Evolutionary conservation across 2,329 filamentous ascomycete species (phyloP).

Genomic region (Aspergillus udagawae): DNA sequence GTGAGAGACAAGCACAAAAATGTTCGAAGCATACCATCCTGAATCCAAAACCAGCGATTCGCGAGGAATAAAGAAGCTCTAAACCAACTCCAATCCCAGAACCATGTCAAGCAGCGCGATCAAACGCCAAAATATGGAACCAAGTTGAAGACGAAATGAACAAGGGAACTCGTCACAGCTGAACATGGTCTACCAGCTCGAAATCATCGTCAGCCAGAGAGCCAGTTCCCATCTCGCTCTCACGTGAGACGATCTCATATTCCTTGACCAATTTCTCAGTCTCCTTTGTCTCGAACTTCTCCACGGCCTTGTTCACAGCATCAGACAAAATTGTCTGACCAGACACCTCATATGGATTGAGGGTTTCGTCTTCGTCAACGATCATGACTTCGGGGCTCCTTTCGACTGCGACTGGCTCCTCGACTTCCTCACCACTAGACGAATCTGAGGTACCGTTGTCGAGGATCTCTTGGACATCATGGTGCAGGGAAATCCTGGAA

Average conservation of each 20-base stretch:
- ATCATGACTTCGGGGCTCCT: slow-evolving; percentile 42
- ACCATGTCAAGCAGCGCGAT: slow-evolving; percentile 3
- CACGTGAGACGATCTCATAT: slow-evolving; percentile 51
- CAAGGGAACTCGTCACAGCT: slow-evolving; percentile 15
- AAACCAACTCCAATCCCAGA: slow-evolving; percentile 9
- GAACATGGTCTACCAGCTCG: slow-evolving; percentile 37
- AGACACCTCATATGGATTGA: slow-evolving; percentile 53
- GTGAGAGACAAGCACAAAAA: neutral
- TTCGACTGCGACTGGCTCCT: slow-evolving; percentile 43
- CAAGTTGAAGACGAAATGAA: neutral
- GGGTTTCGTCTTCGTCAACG: slow-evolving; percentile 42
- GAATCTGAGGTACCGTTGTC: slow-evolving; percentile 25
- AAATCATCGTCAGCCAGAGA: slow-evolving; percentile 37
- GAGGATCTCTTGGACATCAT: slow-evolving; percentile 33
- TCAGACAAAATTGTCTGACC: slow-evolving; percentile 56
- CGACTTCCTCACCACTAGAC: slow-evolving; percentile 28
- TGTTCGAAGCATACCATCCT: neutral
- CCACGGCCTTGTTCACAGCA: slow-evolving; percentile 55
- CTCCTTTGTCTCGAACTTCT: slow-evolving; percentile 57
- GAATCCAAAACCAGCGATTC: neutral
- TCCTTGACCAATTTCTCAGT: slow-evolving; percentile 60
- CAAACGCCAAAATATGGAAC: neutral
- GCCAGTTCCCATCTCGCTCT: slow-evolving; percentile 29
- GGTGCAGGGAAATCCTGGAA: slow-evolving; percentile 23
- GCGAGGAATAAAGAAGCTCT: slow-evolving; percentile 4